Evolutionary conservation across 2,329 filamentous ascomycete species (phyloP), one percentile per base, ranked within the genome.

Genomic region (Fusarium coffeatum): DNA sequence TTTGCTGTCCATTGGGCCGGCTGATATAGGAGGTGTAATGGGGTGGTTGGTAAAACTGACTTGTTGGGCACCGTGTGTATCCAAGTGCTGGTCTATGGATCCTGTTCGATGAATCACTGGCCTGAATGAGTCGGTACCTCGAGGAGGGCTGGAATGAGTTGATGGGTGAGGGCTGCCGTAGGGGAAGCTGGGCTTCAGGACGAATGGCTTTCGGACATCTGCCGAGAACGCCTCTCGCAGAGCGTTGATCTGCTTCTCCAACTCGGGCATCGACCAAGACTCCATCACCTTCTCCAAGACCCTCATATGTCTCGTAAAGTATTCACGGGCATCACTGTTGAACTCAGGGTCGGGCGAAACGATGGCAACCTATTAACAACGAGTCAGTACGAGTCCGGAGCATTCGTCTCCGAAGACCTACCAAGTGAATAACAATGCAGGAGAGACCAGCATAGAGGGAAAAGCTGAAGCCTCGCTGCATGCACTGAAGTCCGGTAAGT

Each of bases 401-500:
- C 9, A 22, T 16, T 34, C 20, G 4, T 40, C 22, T 47, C 27
- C 2, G 30, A 15, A 48, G 27, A 45, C 93, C 80, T 85, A 98
- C 95, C 80, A 98, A 81, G 80, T 98, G 94, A 57, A 98, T 87
- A 80, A 98, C 94, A 25, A 95, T 94, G 82, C 94, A 97, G 1
- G 93, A 96, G 47, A 98, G 83, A 27, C 97, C 89, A 59, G 91
- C 90, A 76, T 98, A 98, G n/a, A 98, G 93, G 8, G 93, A 93
- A 76, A 97, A 98, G 80, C 94, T 97, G 78, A 97, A 94, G 41
- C 95, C 95, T 71, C 95, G 88, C 76, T 95, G 91, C 95, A 98
- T 98, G 81, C 91, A 97, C 73, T 96, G 86, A 18, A 98, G 84
- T 1, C 94, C 95, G 18, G 88, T 88, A 64, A 97, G 83, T 5